Evolutionary conservation across 2,329 filamentous ascomycete genomes (phyloP).

Genomic region (Clarireedia homoeocarpa): DNA sequence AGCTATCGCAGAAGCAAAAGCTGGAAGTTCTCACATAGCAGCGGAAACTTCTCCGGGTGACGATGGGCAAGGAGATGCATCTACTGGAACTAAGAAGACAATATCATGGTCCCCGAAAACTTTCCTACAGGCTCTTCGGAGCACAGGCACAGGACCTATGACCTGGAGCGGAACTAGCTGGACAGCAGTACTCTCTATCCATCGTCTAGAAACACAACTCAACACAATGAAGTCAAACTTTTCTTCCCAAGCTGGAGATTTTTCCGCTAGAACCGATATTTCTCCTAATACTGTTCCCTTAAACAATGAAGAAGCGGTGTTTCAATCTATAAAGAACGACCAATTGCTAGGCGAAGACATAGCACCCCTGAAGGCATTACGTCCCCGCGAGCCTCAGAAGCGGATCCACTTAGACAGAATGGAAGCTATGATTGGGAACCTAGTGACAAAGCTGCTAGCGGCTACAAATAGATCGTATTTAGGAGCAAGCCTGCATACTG

Average conservation of each 20-base stretch:
- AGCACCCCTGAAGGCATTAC: not conserved
- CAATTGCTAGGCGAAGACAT: constrained; percentile 2
- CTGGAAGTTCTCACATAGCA: constrained; percentile 10
- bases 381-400: constrained; percentile 17
- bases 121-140: not conserved
- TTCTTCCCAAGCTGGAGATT: not conserved
- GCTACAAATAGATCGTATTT: constrained; percentile 9
- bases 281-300: not conserved
- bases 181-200: not conserved
- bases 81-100: not conserved
- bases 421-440: constrained; percentile 17
- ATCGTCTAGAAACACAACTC: not conserved
- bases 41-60: constrained; percentile 8
- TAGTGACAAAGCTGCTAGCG: constrained; percentile 19
- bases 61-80: not conserved
- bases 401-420: constrained; percentile 18
- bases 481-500: not conserved
- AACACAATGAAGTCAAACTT: not conserved
- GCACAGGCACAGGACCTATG: not conserved
- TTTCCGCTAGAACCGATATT: not conserved
- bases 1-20: constrained; percentile 46
- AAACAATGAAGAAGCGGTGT: not conserved
- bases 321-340: not conserved
- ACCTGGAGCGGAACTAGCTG: constrained; percentile 2
- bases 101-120: not conserved